phyloP scores from a whole-genome alignment of 108 stramenopile species.

The Aurantiochytrium sp. region DNA sequence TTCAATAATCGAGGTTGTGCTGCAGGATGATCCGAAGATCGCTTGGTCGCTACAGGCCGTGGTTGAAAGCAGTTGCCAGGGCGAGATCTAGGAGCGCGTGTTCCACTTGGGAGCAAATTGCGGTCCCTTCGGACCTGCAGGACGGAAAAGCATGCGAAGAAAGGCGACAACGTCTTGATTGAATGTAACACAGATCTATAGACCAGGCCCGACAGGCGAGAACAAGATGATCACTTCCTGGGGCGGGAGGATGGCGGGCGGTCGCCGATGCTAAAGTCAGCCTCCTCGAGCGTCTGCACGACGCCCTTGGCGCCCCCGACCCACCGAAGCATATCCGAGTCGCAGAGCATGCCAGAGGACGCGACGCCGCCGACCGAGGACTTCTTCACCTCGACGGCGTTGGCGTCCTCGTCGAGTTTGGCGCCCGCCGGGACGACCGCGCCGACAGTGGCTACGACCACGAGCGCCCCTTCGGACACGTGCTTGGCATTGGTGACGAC shows the following conservation, averaged over 20 bases:
- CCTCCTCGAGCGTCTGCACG: slow-evolving; percentile 69
- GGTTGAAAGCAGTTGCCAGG: too few species aligned
- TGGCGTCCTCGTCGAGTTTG: slow-evolving; percentile 42
- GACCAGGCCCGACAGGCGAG: neutral
- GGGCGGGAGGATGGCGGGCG: slow-evolving; percentile 72
- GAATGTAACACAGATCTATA: neutral
- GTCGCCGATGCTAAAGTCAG: slow-evolving; percentile 51
- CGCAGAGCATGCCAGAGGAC: slow-evolving; percentile 84
- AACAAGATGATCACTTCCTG: slow-evolving; percentile 41
- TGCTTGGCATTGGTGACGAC: slow-evolving; percentile 38
- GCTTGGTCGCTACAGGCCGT: too few species aligned
- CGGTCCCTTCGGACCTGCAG: too few species aligned
- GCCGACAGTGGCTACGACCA: slow-evolving; percentile 22
- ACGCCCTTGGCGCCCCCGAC: slow-evolving; percentile 66
- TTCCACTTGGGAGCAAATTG: too few species aligned
- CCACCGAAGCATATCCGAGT: slow-evolving; percentile 80
- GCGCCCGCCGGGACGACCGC: slow-evolving; percentile 23
- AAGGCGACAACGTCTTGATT: too few species aligned
- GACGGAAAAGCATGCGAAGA: too few species aligned
- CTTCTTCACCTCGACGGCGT: slow-evolving; percentile 63
- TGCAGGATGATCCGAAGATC: too few species aligned
- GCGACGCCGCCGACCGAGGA: slow-evolving; percentile 71
- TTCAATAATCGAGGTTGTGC: too few species aligned
- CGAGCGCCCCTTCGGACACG: neutral
- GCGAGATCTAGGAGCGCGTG: too few species aligned